Conservation (phyloP, 2,329 filamentous ascomycete species). For the Exserohilum rostratum region DNA sequence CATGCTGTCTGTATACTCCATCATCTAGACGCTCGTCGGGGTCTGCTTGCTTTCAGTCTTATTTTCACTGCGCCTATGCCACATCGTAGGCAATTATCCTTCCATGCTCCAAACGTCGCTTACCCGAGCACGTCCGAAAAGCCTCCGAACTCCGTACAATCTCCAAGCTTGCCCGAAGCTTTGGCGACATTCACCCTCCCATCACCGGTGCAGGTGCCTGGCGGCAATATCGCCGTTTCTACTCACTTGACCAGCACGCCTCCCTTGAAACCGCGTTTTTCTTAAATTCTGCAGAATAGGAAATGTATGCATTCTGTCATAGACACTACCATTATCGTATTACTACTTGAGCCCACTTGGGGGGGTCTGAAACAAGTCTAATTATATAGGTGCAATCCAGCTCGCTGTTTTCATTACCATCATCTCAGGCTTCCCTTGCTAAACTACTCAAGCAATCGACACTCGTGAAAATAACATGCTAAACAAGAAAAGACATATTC, state of each 20-base stretch:
- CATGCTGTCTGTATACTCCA: background rate
- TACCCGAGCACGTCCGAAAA: conserved; percentile 21
- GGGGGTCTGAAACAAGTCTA: conserved; percentile 27
- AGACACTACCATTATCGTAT: conserved; percentile 22
- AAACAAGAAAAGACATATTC: conserved; percentile 43
- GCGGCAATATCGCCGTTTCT: background rate
- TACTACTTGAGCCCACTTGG: conserved; percentile 14
- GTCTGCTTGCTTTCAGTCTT: background rate
- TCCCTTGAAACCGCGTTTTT: too few relatives aligned
- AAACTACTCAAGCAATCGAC: conserved; percentile 23
- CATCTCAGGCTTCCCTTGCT: conserved; percentile 14
- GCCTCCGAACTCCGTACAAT: conserved; percentile 17
- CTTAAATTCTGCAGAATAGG: conserved; percentile 2
- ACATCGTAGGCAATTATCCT: background rate
- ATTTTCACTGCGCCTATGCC: background rate
- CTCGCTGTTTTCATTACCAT: conserved; percentile 25
- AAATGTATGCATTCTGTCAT: conserved; percentile 28
- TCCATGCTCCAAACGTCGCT: background rate
- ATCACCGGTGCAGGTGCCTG: conserved; percentile 1
- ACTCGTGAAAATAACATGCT: conserved; percentile 30
- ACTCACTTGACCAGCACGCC: background rate
- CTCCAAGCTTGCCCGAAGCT: conserved; percentile 22
- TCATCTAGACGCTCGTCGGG: background rate
- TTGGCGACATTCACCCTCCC: conserved; percentile 6
- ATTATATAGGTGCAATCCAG: conserved; percentile 31